Evolutionary conservation across 441 rosid species (phyloP).

Genomic region (Mallotus repandus): DNA sequence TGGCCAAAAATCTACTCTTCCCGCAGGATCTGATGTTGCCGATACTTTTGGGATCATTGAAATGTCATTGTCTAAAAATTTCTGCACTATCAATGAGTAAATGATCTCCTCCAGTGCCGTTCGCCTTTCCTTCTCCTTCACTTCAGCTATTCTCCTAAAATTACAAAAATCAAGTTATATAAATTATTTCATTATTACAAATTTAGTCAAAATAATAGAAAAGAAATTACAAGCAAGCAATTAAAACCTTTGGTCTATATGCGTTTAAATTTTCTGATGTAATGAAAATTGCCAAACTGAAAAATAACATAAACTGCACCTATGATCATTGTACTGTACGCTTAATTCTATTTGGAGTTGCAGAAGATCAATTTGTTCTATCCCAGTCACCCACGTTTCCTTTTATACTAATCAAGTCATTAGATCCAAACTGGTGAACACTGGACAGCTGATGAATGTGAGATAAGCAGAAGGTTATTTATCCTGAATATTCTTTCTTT

Average conservation of each 20-base stretch:
- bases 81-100: constrained; percentile 79
- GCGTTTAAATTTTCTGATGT: not conserved
- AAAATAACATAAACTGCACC: no score
- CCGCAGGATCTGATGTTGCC: constrained; percentile 65
- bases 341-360: not conserved
- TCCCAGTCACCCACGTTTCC: no score
- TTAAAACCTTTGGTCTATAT: no score
- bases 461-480: not conserved
- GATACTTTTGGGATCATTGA: constrained; percentile 72
- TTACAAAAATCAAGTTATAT: not conserved
- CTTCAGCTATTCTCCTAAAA: constrained; percentile 83
- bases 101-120: constrained; percentile 72
- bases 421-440: not conserved
- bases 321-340: not conserved
- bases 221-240: not conserved
- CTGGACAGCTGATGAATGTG: not conserved
- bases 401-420: not conserved
- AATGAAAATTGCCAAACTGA: not conserved
- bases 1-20: constrained; percentile 90
- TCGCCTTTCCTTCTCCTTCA: constrained; percentile 66
- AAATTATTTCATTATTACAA: not conserved
- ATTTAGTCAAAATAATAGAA: not conserved
- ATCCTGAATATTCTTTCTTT: not conserved
- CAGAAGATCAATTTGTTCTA: not conserved
- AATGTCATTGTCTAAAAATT: constrained; percentile 59